Percentiles rank a stretch among this genome's conserved stretches.
Conservation (phyloP, 148 eudicot genomes). For the Limonium bicolor region DNA sequence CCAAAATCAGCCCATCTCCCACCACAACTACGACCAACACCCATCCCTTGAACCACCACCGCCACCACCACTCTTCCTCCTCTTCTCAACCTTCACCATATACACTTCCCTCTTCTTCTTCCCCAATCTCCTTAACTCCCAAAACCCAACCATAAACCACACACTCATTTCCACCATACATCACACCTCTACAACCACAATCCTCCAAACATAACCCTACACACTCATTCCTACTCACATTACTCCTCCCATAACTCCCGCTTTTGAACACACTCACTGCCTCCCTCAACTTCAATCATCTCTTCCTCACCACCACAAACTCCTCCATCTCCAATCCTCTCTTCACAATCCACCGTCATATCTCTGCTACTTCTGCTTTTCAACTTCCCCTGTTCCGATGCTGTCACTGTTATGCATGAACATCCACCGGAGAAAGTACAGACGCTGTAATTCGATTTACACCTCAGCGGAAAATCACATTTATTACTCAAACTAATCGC, state of each 20-base stretch:
- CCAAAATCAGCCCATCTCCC: slow-evolving; percentile 52
- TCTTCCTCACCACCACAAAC: slow-evolving; percentile 14
- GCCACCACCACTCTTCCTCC: slow-evolving; percentile 10
- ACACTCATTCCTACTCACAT: slow-evolving; percentile 27
- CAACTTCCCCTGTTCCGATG: too few relatives aligned
- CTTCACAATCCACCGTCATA: background rate
- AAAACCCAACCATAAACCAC: slow-evolving; percentile 34
- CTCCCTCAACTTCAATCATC: slow-evolving; percentile 53
- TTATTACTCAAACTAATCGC: slow-evolving; percentile 36
- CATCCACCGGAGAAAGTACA: slow-evolving; percentile 52
- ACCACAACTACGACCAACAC: slow-evolving; percentile 40
- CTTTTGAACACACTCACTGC: slow-evolving; percentile 33
- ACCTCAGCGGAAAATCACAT: slow-evolving; percentile 77
- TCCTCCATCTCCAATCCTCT: slow-evolving; percentile 2
- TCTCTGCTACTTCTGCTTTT: slow-evolving; percentile 4
- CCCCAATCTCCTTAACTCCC: slow-evolving; percentile 62
- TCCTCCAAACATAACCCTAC: slow-evolving; percentile 36
- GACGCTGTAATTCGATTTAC: slow-evolving; percentile 43
- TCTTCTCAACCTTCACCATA: slow-evolving; percentile 63
- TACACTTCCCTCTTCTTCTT: slow-evolving; percentile 20
- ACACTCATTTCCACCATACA: slow-evolving; percentile 31
- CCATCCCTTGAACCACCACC: slow-evolving; percentile 54
- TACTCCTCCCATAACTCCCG: background rate
- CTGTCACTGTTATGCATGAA: slow-evolving; percentile 34
- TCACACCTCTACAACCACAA: slow-evolving; percentile 57